phyloP scores from a whole-genome alignment of 2,329 filamentous ascomycete species.

The Sarocladium strictum region DNA sequence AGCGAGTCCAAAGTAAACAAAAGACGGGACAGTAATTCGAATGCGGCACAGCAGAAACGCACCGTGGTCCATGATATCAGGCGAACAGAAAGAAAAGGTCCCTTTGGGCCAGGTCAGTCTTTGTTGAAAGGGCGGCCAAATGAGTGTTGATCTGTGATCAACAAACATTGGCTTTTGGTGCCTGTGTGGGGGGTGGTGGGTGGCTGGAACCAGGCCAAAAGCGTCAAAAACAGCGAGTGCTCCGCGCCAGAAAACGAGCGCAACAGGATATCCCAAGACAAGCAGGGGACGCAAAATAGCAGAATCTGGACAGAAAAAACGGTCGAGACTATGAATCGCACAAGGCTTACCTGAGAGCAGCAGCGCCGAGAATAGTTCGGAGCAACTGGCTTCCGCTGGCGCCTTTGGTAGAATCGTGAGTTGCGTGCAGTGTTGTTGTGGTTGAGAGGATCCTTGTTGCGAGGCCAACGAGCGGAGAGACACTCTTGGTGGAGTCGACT shows the following conservation, averaged over 20 bases:
- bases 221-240: constrained; percentile 9
- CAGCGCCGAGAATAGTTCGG: neutral
- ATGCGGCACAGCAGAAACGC: constrained; percentile 2
- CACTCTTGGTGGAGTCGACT: neutral
- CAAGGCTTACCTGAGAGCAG: constrained; percentile 16
- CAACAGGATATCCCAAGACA: neutral
- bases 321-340: constrained; percentile 4
- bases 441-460: constrained; percentile 30
- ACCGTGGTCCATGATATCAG: neutral
- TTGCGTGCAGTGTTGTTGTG: constrained; percentile 26
- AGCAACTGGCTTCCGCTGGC: constrained; percentile 13
- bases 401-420: constrained; percentile 11
- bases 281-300: constrained; percentile 1
- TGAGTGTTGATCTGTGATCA: constrained; percentile 27
- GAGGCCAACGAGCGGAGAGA: constrained; percentile 34
- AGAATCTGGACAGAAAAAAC: constrained; percentile 5
- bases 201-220: constrained; percentile 23
- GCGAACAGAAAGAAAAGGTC: constrained; percentile 9
- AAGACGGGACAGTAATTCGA: neutral
- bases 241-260: constrained; percentile 6
- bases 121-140: constrained; percentile 21
- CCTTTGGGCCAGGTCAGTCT: constrained; percentile 26
- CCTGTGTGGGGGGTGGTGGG: constrained; percentile 14
- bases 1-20: neutral
- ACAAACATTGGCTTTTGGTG: constrained; percentile 31